Percentiles rank a stretch among this genome's conserved stretches.
phyloP scores from a whole-genome alignment of 805 yeast genomes.

The Candida oleophila region DNA sequence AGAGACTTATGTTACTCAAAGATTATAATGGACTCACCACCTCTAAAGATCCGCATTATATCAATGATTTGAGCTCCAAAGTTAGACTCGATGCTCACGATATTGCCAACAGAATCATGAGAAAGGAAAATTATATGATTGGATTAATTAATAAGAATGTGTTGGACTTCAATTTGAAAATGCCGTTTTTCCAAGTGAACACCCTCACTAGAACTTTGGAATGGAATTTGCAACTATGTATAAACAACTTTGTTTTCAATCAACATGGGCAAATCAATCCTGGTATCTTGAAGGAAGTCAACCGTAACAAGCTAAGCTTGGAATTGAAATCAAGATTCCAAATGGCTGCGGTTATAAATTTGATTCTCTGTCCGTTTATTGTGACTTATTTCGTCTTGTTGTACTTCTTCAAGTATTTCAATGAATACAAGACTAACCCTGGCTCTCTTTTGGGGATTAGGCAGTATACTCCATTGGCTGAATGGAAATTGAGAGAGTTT shows the following conservation, averaged over 20 bases:
- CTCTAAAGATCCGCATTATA: slow-evolving; percentile 22
- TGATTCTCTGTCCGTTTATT: slow-evolving; percentile 80
- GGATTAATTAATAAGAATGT: slow-evolving; percentile 82
- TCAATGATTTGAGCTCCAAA: slow-evolving; percentile 63
- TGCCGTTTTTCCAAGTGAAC: slow-evolving; percentile 19
- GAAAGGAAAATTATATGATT: slow-evolving; percentile 90
- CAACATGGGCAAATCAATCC: slow-evolving; percentile 79
- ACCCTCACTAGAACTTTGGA: slow-evolving; percentile 83
- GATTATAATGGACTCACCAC: slow-evolving; percentile 73
- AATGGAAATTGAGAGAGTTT: slow-evolving; percentile 92
- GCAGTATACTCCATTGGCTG: slow-evolving; percentile 91
- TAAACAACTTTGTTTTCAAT: slow-evolving; percentile 82
- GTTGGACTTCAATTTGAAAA: slow-evolving; percentile 56
- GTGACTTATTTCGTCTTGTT: slow-evolving; percentile 79
- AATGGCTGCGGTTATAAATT: slow-evolving; percentile 83
- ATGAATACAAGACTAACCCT: slow-evolving; percentile 89
- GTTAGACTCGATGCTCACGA: slow-evolving; percentile 86
- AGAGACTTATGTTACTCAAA: slow-evolving; percentile 67
- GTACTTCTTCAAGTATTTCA: slow-evolving; percentile 87
- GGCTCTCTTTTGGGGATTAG: slow-evolving; percentile 65
- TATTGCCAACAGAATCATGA: slow-evolving; percentile 93
- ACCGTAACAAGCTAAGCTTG: slow-evolving; percentile 61
- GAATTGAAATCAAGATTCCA: slow-evolving; percentile 79
- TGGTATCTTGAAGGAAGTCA: slow-evolving; percentile 65
- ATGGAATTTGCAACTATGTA: slow-evolving; percentile 89